A percentile compares a stretch with the other conserved stretches of the same genome.
phyloP scores from a whole-genome alignment of 768 basidiomycete genomes.

The Trametes meyenii region DNA sequence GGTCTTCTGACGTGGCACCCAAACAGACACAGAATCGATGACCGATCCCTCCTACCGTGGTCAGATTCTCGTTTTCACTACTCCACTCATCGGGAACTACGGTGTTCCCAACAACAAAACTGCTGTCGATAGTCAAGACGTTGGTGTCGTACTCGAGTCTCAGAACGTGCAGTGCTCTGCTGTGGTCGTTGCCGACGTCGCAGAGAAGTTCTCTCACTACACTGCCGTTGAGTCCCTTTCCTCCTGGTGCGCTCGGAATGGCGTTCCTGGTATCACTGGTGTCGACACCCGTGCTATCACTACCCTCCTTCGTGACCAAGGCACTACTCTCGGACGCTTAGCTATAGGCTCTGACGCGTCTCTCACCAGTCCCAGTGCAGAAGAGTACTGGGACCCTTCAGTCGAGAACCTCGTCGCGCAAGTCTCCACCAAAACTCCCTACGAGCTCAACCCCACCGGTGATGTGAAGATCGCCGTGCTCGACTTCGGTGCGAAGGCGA shows the following conservation, averaged over 20 bases:
- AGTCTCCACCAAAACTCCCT: conserved; percentile 83
- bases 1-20: neutral
- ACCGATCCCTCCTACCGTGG: conserved; percentile 98
- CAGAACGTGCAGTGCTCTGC: conserved; percentile 88
- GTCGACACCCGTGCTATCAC: conserved; percentile 99
- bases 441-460: conserved; percentile 83
- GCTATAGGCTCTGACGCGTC: conserved; percentile 77
- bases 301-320: conserved; percentile 89
- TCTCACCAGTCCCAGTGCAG: conserved; percentile 54
- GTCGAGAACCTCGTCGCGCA: conserved; percentile 92
- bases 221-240: conserved; percentile 90
- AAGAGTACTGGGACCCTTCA: conserved; percentile 94
- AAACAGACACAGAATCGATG: conserved; percentile 97
- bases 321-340: conserved; percentile 92
- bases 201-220: conserved; percentile 94
- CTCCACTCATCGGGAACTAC: conserved; percentile 98
- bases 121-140: conserved; percentile 71
- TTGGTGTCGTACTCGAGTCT: conserved; percentile 90
- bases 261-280: conserved; percentile 92
- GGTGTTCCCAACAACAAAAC: conserved; percentile 87
- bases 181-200: conserved; percentile 92
- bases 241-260: conserved; percentile 89
- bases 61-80: conserved; percentile 98
- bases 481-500: conserved; percentile 97
- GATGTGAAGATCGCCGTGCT: conserved; percentile 93